Evolutionary conservation across 2,329 filamentous ascomycete species (phyloP), one percentile per base, ranked within the genome.

Genomic region (Gnomoniopsis sp.): DNA sequence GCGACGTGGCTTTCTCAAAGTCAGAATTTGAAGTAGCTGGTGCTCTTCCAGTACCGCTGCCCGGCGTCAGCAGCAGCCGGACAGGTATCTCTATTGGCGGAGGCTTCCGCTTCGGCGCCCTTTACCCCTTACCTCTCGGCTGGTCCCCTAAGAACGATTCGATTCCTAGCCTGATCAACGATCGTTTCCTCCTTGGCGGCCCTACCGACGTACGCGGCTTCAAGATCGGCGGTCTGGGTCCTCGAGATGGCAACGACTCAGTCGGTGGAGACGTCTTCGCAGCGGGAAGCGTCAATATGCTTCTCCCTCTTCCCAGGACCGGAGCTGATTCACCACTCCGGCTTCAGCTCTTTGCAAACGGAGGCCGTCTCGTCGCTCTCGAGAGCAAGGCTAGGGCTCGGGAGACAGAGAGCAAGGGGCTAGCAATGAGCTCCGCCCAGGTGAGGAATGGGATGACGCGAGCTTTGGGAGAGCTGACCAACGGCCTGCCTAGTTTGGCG

Each of bases 161-260:
- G 0, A 79, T 82, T 23, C 84, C 88, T 4, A 96, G 90, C 65
- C 86, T 91, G 33, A 83, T 98, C 68, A 97, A 96, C 70, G 95
- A 99, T 72, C 91, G 95, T 48, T 99, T 99, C 77, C 87, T 92
- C 68, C 89, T 99, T 34, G 95, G 95, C 47, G 95, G 95, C 0
- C 93, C 95, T 3, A 96, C 92, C 3, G 93, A 96, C 69, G 90
- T 99, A 15, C 90, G 95, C 57, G 95, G 95, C 2, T 99, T 99
- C 80, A 88, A 91, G 60, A 84, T 96, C 22, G 90, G 88, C 21
- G 95, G 95, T 1, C 81, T 99, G 6, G 95, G 95, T 10, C 93
- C 95, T 3, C 88, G 89, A 63, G 93, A 98, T 68, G 90, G 92
- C 1, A 73, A 79, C 19, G 93, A 99, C 74, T 87, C 93, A 0